A percentile compares a stretch with the other conserved stretches of the same genome.
Evolutionary conservation across 805 yeast species (phyloP).

Genomic region (Metschnikowia aberdeeniae): DNA sequence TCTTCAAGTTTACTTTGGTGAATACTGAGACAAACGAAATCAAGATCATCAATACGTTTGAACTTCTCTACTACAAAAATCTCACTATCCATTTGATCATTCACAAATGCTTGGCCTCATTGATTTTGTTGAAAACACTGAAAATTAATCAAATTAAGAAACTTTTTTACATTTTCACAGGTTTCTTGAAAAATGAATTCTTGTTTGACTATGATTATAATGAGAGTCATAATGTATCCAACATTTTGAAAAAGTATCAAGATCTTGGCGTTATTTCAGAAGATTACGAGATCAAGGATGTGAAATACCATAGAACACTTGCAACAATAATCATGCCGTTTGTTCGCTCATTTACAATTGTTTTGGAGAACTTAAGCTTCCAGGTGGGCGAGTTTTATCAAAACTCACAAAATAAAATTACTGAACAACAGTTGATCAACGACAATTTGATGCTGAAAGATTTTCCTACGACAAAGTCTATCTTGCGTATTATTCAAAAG

Average conservation of each 20-base stretch:
- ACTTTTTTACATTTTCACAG: slow-evolving; percentile 32
- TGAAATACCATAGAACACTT: slow-evolving; percentile 21
- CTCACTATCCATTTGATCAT: slow-evolving; percentile 53
- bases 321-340: slow-evolving; percentile 33
- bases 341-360: slow-evolving; percentile 29
- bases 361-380: slow-evolving; percentile 21
- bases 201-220: slow-evolving; percentile 39
- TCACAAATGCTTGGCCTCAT: slow-evolving; percentile 46
- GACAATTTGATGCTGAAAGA: slow-evolving; percentile 21
- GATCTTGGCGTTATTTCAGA: slow-evolving; percentile 16
- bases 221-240: slow-evolving; percentile 24
- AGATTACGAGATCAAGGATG: slow-evolving; percentile 21
- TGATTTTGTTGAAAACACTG: slow-evolving; percentile 36
- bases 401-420: slow-evolving; percentile 11
- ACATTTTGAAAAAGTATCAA: slow-evolving; percentile 21
- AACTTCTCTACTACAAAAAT: slow-evolving; percentile 55
- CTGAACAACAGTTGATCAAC: slow-evolving; percentile 23
- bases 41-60: slow-evolving; percentile 46
- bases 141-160: slow-evolving; percentile 20
- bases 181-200: slow-evolving; percentile 39
- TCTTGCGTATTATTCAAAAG: slow-evolving; percentile 16
- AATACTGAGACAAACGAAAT: slow-evolving; percentile 12
- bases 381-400: slow-evolving; percentile 9
- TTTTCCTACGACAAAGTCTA: slow-evolving; percentile 16
- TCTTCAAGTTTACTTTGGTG: slow-evolving; percentile 16